Evolutionary conservation across 1,284 basidiomycete genomes (phyloP).

Genomic region (Trametes polyzona): DNA sequence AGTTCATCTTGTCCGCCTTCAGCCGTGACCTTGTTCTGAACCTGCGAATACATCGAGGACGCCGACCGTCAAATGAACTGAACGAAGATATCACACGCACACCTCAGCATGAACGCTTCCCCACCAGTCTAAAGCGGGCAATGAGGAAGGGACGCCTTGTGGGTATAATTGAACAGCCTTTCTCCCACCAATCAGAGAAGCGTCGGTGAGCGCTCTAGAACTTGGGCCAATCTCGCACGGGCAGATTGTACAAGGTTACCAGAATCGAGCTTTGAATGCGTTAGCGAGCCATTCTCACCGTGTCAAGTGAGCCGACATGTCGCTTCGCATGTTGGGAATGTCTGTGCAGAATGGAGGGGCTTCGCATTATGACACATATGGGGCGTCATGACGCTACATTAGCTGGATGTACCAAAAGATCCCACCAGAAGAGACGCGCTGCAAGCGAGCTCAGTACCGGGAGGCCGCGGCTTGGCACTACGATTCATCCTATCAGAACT

Average conservation of each 20-base stretch:
- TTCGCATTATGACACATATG: constrained; percentile 11
- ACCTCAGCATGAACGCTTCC: no score
- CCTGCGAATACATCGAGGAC: no score
- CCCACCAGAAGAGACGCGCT: not conserved
- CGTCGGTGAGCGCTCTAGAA: no score
- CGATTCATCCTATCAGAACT: constrained; percentile 12
- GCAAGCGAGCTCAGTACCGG: constrained; percentile 50
- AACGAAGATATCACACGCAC: no score
- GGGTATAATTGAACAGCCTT: constrained; percentile 2
- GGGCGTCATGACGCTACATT: constrained; percentile 15
- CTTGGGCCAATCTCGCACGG: no score
- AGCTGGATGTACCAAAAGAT: constrained; percentile 2
- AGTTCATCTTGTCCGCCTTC: no score
- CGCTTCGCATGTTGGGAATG: not conserved
- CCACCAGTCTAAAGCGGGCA: not conserved
- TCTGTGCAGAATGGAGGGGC: constrained; percentile 1
- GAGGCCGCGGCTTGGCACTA: constrained; percentile 81
- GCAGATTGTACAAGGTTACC: not conserved
- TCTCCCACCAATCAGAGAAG: not conserved
- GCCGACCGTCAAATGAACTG: no score
- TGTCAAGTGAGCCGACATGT: not conserved
- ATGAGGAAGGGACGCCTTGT: not conserved
- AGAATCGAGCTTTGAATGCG: not conserved
- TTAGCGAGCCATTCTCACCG: not conserved
- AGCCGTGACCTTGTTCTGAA: no score